Evolutionary conservation across 148 eudicot genomes (phyloP).

Genomic region (Chenopodium album): DNA sequence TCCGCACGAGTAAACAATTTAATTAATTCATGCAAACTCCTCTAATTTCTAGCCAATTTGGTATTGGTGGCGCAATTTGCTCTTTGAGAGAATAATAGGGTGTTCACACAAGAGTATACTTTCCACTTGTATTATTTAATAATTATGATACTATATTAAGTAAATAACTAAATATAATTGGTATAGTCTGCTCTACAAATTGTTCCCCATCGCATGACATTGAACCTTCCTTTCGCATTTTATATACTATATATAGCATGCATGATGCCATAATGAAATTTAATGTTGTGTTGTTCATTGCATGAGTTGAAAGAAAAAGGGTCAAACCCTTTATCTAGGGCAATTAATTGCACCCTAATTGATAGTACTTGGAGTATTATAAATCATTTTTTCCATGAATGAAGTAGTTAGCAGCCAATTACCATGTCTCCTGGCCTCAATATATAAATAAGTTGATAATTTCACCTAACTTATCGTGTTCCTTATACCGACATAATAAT

Average conservation of each 20-base stretch:
- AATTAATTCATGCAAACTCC: neutral
- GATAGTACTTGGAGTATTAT: neutral
- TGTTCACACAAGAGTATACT: neutral
- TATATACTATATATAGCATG: neutral
- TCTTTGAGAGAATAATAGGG: neutral
- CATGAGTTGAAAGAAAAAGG: neutral
- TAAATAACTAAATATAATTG: neutral
- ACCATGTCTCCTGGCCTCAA: neutral
- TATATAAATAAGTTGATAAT: no score
- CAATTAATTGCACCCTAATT: neutral
- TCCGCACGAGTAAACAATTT: no score
- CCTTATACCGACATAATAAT: no score
- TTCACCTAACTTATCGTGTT: no score
- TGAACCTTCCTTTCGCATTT: constrained; percentile 6
- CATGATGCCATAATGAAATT: neutral
- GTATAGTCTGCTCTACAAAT: neutral
- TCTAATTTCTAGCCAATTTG: neutral
- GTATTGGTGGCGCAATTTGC: neutral
- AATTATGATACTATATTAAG: neutral
- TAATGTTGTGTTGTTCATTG: neutral
- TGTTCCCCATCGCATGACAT: constrained; percentile 20
- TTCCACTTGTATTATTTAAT: no score
- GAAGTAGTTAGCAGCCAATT: neutral
- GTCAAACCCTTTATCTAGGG: constrained; percentile 1
- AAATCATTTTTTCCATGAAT: neutral